These are phyloP conservation scores for Plectosphaerella plurivora DNA, from an alignment of 2,329 filamentous ascomycete species.

Conservation along the genomic window DNA sequence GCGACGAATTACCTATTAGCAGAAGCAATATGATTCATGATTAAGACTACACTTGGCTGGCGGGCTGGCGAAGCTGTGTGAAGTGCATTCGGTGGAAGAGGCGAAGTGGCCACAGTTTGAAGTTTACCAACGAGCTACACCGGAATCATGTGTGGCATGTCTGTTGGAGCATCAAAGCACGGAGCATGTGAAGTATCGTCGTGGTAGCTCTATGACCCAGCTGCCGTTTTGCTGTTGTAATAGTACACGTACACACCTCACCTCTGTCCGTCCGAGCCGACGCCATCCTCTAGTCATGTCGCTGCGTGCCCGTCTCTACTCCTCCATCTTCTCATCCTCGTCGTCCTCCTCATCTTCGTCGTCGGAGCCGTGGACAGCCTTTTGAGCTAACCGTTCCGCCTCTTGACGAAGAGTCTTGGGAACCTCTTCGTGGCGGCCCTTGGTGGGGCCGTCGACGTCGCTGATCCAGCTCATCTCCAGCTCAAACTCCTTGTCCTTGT, in stretches of 20 bases:
- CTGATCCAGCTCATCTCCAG: constrained; percentile 99
- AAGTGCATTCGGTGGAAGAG: no score
- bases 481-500: constrained; percentile 99
- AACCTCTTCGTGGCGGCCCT: constrained; percentile 89
- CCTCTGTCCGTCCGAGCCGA: neutral
- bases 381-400: constrained; percentile 89
- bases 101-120: no score
- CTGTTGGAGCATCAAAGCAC: no score
- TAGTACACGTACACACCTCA: neutral
- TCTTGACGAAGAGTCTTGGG: constrained; percentile 87
- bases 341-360: constrained; percentile 60
- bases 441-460: constrained; percentile 75
- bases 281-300: neutral
- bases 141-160: no score
- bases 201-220: neutral
- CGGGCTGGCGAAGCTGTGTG: no score
- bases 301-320: constrained; percentile 44
- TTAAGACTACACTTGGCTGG: no score
- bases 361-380: constrained; percentile 80
- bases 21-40: no score
- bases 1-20: no score
- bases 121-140: no score
- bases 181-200: no score
- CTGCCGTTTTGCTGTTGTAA: constrained; percentile 1
- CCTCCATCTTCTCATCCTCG: constrained; percentile 82